Conservation (phyloP, 2,329 filamentous ascomycete species). For the Scedosporium boydii region DNA sequence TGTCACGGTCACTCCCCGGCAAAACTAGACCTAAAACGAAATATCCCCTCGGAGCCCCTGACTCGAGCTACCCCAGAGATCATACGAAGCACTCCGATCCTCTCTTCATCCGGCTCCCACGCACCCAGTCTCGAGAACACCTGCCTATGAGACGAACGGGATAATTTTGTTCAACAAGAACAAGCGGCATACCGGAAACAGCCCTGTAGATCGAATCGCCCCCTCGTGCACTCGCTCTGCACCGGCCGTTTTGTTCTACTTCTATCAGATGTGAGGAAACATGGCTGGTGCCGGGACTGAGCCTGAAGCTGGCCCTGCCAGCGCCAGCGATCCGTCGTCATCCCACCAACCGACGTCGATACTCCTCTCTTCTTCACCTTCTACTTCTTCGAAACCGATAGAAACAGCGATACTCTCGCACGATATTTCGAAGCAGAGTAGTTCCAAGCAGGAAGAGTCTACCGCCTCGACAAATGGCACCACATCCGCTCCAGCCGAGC, state of each 20-base stretch:
- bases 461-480: constrained; percentile 1
- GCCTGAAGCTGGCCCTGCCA: constrained; percentile 1
- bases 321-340: constrained; percentile 1
- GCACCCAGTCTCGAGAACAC: not conserved
- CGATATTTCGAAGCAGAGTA: not conserved
- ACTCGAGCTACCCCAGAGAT: not conserved
- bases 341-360: not conserved
- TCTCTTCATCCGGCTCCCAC: not conserved
- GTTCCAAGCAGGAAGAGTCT: not conserved
- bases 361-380: not conserved
- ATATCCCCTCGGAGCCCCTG: not conserved
- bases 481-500: not conserved
- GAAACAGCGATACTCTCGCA: not conserved
- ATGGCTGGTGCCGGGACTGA: constrained; percentile 5
- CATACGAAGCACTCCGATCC: not conserved
- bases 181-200: not conserved
- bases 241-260: not conserved
- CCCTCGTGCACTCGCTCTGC: not conserved
- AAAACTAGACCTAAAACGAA: constrained; percentile 1
- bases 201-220: not conserved
- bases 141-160: not conserved
- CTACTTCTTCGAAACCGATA: not conserved
- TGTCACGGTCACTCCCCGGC: not conserved
- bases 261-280: not conserved
- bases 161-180: not conserved